Base-by-base conservation (phyloP, 1,139 yeast genomes). In the Kluyveromyces marxianus region DNA sequence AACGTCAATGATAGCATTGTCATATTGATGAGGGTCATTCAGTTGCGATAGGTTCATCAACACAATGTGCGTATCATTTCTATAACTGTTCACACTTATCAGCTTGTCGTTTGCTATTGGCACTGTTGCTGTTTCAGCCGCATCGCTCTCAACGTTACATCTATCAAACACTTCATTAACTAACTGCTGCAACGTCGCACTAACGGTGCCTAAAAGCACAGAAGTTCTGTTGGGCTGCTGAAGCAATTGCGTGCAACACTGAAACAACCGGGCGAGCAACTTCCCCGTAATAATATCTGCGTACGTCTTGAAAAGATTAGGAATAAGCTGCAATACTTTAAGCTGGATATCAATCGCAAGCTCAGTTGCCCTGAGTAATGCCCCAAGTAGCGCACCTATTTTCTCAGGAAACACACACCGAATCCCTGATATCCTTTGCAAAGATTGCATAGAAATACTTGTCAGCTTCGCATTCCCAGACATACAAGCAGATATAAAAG, bases 121-220 rank as follows among this genome's bases (percentile, higher is more conserved):
- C 1, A 76, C 71, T 30, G 66, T 65, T 63, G 63, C 55, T 0
- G 48, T 30, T 4, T 55, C 60, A 1, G 51, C 46, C 8, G 45
- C 53, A 8, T 45, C 45, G 34, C 58, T 60, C 42, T 72, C 75
- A 44, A 70, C 74, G 3, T 65, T 63, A 3, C 79, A 75, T 47
- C 81, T 76, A 49, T 89, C 97, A 62, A 82, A 90, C 0, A 88
- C 75, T 35, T 83, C 77, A 36, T 83, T 78, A 44, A 89, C 76
- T 40, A 92, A 67, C 61, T 92, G 97, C 54, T 89, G 95, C 41
- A 89, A 74, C 2, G 97, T 88, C 2, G 97, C 98, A 41, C 88
- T 80, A 0, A 97, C 97, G 0, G 97, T 86, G 55, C 89, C 90
- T n/a, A 79, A 74, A 3, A 92, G 96, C 51, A 86, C 85, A 0